Conservation (phyloP, 495 filamentous ascomycete genomes). For the Aspergillus nanangensis region DNA sequence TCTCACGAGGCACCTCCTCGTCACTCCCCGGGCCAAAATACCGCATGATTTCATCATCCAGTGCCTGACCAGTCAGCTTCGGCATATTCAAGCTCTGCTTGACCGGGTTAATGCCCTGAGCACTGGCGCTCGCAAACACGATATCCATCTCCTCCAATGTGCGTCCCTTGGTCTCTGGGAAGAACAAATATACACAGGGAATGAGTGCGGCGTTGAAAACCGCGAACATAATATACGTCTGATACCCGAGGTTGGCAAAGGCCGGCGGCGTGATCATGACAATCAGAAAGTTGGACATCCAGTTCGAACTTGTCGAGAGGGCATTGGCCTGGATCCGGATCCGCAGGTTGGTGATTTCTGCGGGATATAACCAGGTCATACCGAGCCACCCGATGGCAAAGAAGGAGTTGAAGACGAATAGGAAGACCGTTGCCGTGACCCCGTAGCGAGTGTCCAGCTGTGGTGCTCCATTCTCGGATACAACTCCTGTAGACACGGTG, state of each 20-base stretch:
- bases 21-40: slow-evolving; percentile 3
- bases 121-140: slow-evolving; percentile 28
- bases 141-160: slow-evolving; percentile 45
- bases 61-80: not conserved
- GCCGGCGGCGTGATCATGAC: slow-evolving; percentile 47
- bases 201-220: slow-evolving; percentile 31
- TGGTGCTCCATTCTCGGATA: not conserved
- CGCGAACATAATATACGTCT: slow-evolving; percentile 47
- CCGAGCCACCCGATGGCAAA: slow-evolving; percentile 23
- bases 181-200: slow-evolving; percentile 35
- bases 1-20: slow-evolving; percentile 1
- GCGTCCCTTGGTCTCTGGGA: slow-evolving; percentile 40
- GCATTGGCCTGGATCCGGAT: slow-evolving; percentile 15
- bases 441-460: slow-evolving; percentile 4
- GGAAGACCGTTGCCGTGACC: slow-evolving; percentile 14
- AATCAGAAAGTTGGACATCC: slow-evolving; percentile 35
- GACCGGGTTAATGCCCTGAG: slow-evolving; percentile 1
- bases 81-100: slow-evolving; percentile 3
- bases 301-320: slow-evolving; percentile 16
- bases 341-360: slow-evolving; percentile 20
- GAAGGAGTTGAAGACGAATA: slow-evolving; percentile 23
- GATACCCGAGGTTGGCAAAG: slow-evolving; percentile 41
- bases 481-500: not conserved
- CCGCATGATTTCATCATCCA: not conserved
- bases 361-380: slow-evolving; percentile 24